Base-by-base conservation (phyloP, 148 eudicot species). In the Rhododendron simsii region DNA sequence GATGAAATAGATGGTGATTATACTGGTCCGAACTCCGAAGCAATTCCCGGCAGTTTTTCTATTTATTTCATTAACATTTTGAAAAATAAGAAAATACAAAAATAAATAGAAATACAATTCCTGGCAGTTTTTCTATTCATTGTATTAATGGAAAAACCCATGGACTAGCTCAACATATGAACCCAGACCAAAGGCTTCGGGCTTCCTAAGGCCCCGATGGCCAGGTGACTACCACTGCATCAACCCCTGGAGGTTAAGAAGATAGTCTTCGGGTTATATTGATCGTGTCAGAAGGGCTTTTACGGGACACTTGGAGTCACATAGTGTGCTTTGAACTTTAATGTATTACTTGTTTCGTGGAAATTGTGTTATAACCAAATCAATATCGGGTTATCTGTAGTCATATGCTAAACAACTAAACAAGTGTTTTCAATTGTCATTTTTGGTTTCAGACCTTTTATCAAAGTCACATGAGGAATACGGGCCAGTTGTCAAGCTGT, bases 401-500 rank as follows among this genome's bases (percentile, higher is more conserved):
- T 20, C 53, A 8, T 15, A 15, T 7, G 26, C 78, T 35, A 18
- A 41, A 41, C 45, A 41, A 6, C 45, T 41, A 41, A 41, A 37
- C 23, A 9, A 84, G n/a, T 84, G 18, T 50, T 23, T 75, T 78
- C 33, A 65, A 33, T 48, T 77, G 26, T n/a, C 75, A 67, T 65
- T 61, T 55, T 79, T 84, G 82, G 44, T n/a, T 86, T 51, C 92
- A 92, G 94, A 90, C n/a, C 78, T 91, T 78, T 88, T 92, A 85
- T 81, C 71, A 8, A 87, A 87, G 26, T 89, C 88, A 48, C 94
- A 92, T 83, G 76, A 92, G 84, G 85, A 82, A 78, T 91, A 91
- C 86, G 94, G 94, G 84, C 85, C 90, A 30, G 81, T 87, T 61
- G 87, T 91, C 84, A 92, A 88, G 86, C 88, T 92, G 84, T 92